Percentiles rank a stretch among this genome's conserved stretches.
Evolutionary conservation across 2,329 filamentous ascomycete species (phyloP).

Genomic region (Microcyclospora pomicola): DNA sequence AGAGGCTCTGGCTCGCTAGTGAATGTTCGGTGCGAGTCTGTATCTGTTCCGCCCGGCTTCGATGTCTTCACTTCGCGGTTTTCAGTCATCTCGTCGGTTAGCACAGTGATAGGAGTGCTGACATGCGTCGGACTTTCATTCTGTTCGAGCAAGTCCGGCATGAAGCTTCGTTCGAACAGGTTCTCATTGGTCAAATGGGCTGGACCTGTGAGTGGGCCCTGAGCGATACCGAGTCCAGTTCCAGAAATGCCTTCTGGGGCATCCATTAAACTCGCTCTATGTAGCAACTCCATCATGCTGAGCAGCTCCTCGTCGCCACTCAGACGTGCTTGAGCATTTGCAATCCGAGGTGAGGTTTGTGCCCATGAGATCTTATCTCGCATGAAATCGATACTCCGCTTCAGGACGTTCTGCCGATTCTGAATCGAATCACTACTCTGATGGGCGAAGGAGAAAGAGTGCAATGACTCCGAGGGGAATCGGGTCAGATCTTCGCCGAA

Average conservation of each 20-base stretch:
- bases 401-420: slow-evolving; percentile 82
- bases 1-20: neutral
- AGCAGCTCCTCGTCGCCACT: slow-evolving; percentile 77
- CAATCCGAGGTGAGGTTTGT: slow-evolving; percentile 58
- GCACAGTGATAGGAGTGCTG: slow-evolving; percentile 5
- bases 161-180: slow-evolving; percentile 72
- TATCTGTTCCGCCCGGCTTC: neutral
- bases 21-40: neutral
- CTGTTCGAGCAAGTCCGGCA: slow-evolving; percentile 16
- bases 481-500: slow-evolving; percentile 80
- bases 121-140: slow-evolving; percentile 30
- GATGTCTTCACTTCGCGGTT: neutral
- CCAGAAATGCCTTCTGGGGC: slow-evolving; percentile 30
- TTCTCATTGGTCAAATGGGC: slow-evolving; percentile 60
- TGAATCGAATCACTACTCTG: slow-evolving; percentile 87
- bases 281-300: slow-evolving; percentile 77
- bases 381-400: slow-evolving; percentile 93
- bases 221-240: slow-evolving; percentile 6
- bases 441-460: slow-evolving; percentile 96
- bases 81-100: neutral
- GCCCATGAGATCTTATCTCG: slow-evolving; percentile 79
- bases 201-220: slow-evolving; percentile 67
- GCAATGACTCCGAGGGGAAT: slow-evolving; percentile 89
- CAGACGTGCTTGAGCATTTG: slow-evolving; percentile 68
- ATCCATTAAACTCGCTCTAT: slow-evolving; percentile 65